These are phyloP conservation scores for Licmophora abbreviata DNA, from an alignment of 108 stramenopile genomes.

Conservation along the genomic window DNA sequence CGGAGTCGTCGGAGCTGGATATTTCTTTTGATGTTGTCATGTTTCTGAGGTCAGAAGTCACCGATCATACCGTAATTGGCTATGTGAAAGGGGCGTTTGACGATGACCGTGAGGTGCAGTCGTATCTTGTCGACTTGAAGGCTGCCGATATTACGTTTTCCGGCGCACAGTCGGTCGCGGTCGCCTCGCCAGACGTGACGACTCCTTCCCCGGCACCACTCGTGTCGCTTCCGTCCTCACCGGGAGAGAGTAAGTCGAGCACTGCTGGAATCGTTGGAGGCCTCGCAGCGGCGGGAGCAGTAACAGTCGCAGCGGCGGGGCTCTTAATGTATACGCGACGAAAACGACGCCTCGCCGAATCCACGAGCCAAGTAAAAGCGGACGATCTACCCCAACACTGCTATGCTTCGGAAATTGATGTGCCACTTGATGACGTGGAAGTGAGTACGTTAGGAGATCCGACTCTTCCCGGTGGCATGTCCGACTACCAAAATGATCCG, in stretches of 20 bases:
- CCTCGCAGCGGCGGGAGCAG: background rate
- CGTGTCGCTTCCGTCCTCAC: too few relatives aligned
- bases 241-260: too few relatives aligned
- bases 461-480: background rate
- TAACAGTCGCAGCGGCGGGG: background rate
- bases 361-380: too few relatives aligned
- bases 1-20: too few relatives aligned
- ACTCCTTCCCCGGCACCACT: too few relatives aligned
- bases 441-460: constrained; percentile 17
- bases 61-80: constrained; percentile 2
- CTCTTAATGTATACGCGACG: too few relatives aligned
- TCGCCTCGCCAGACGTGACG: background rate
- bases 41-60: background rate
- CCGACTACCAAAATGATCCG: constrained; percentile 6
- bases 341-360: too few relatives aligned
- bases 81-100: constrained; percentile 8
- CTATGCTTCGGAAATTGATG: constrained; percentile 5
- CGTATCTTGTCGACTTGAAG: background rate
- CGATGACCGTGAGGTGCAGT: background rate
- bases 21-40: constrained; percentile 8
- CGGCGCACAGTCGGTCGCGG: background rate
- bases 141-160: background rate
- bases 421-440: constrained; percentile 4
- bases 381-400: background rate
- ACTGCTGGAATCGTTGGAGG: background rate